phyloP scores from a whole-genome alignment of 139 green algal species.

The Parachlorella kessleri region DNA sequence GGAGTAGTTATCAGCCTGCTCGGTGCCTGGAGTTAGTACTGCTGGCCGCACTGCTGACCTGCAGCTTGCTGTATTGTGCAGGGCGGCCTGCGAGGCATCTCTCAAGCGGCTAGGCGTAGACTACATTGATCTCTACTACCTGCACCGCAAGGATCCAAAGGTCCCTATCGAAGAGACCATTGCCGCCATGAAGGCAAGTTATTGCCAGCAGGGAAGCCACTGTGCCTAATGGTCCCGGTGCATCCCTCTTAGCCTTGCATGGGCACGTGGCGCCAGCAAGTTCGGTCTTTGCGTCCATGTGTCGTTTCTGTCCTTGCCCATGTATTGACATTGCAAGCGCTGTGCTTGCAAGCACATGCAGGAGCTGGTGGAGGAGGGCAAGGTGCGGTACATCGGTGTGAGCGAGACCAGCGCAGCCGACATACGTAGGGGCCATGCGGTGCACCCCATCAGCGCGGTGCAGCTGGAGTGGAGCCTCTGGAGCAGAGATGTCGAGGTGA shows the following conservation, averaged over 20 bases:
- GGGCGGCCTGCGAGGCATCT: slow-evolving; percentile 45
- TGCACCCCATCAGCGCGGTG: slow-evolving; percentile 68
- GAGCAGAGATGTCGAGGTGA: slow-evolving; percentile 61
- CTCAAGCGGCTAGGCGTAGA: slow-evolving; percentile 56
- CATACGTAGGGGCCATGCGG: slow-evolving; percentile 64
- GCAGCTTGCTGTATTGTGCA: no score
- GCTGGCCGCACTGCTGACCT: no score
- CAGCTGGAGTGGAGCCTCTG: slow-evolving; percentile 78
- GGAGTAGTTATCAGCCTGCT: no score
- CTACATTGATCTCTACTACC: slow-evolving; percentile 55
- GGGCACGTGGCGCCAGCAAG: no score
- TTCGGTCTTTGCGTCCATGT: no score
- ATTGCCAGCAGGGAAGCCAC: no score
- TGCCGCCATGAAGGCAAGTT: slow-evolving; percentile 56
- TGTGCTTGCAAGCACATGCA: no score
- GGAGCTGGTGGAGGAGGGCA: slow-evolving; percentile 67
- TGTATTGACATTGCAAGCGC: no score
- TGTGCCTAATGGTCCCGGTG: no score
- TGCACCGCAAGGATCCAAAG: slow-evolving; percentile 55
- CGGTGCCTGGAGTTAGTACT: no score
- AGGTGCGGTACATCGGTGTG: slow-evolving; percentile 77
- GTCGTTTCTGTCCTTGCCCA: no score
- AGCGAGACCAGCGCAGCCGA: slow-evolving; percentile 59
- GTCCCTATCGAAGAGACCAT: slow-evolving; percentile 68
- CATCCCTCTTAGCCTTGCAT: no score